These are phyloP conservation scores for Jatropha multifida DNA, from an alignment of 441 rosid genomes.

Conservation along the genomic window DNA sequence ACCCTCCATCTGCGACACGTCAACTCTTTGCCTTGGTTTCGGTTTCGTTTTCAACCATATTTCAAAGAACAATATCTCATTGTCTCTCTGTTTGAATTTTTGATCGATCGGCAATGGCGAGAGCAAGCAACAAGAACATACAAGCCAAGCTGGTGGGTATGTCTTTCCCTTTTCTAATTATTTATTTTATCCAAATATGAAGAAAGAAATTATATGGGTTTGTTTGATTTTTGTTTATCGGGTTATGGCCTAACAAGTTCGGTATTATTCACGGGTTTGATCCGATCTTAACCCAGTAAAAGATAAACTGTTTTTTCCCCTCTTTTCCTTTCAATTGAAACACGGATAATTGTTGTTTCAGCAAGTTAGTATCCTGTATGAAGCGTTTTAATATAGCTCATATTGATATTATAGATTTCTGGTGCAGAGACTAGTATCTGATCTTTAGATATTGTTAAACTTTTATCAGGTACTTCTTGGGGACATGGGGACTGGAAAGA, in stretches of 20 bases:
- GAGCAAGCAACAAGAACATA: conserved; percentile 58
- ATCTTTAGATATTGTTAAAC: not conserved
- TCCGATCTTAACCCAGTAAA: not conserved
- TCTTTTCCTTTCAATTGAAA: not conserved
- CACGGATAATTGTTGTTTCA: not conserved
- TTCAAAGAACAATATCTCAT: not conserved
- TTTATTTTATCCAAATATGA: not conserved
- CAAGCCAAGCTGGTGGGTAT: conserved; percentile 95
- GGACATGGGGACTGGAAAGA: conserved; percentile 69
- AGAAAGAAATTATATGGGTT: not conserved
- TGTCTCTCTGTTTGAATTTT: conserved; percentile 14
- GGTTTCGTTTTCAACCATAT: conserved; percentile 18
- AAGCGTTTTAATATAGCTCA: not conserved
- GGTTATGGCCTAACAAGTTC: not conserved
- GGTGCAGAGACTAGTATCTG: not conserved
- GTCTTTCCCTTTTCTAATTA: conserved; percentile 36
- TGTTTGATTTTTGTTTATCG: not conserved
- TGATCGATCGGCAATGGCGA: conserved; percentile 36
- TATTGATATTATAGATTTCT: not conserved
- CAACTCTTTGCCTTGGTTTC: not conserved
- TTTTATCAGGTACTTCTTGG: conserved; percentile 67
- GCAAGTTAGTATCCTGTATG: not conserved
- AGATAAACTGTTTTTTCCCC: not conserved
- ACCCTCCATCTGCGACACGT: not conserved
- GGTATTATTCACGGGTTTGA: not conserved